Evolutionary conservation across 2,329 filamentous ascomycete genomes (phyloP), one percentile per base, ranked within the genome.

Genomic region (Aspergillus hiratsukae): DNA sequence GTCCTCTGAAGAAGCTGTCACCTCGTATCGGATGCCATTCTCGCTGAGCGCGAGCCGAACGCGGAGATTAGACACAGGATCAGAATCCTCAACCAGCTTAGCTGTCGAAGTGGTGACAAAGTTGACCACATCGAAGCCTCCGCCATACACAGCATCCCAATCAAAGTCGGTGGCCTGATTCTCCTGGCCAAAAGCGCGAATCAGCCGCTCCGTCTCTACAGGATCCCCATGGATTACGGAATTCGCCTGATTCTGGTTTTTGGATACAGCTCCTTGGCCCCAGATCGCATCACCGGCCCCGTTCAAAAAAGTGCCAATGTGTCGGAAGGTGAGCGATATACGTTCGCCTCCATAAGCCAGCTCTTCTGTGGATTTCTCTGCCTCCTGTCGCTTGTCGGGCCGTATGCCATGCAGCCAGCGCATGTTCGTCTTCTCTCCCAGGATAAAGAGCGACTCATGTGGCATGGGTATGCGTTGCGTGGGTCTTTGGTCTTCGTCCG

Each of bases 361-460:
- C 70, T 97, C 93, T 5, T 83, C 82, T 0, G 78, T 63, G 0
- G 83, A 80, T 72, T 93, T 92, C 61, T 92, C 88, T 1, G 78
- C 75, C 1, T 78, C 74, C 0, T 83, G 77, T 27, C 94, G 85
- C 70, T 92, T 95, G 74, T 99, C 94, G 46, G 89, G 85, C 51
- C 88, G 87, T 69, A 99, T 97, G n/a, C 87, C 87, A 75, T 99
- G 94, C 10, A 97, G 81, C 90, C 92, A 97, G 64, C 85, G 83
- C 75, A 83, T 85, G 69, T 99, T 99, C 0, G 91, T 96, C 41
- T 79, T 71, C 19, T 91, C 79, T 3, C 92, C 92, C 72, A 97
- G 87, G 49, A 88, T 82, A 67, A 92, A 91, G 61, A 97, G 84
- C 1, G 90, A 96, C 71, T 96, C 95, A 70, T 97, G 92, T 1